Evolutionary conservation across 805 yeast species (phyloP), one percentile per base, ranked within the genome.

Genomic region (Zygoascus ofunaensis): DNA sequence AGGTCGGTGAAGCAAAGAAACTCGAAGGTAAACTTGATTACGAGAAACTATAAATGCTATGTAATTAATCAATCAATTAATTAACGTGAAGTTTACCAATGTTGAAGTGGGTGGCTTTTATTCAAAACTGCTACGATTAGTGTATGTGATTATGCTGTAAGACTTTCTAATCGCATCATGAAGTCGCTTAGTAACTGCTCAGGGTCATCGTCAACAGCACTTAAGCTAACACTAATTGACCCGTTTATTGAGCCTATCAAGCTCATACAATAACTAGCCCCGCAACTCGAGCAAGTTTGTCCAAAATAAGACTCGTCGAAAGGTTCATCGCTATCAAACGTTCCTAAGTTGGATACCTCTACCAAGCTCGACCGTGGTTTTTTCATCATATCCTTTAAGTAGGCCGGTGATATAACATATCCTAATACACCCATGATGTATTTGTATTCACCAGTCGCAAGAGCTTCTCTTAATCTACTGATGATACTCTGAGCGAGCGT

Each of bases 1-100:
- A 92, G 70, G 97, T 92, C 49, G 89, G 90, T 19, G 98, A 92
- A 63, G 82, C 87, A 44, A 92, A 92, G 82, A 92, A 92, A 68
- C 75, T 92, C 64, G 98, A 92, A 70, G 97, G 97, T 52, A 84
- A 85, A 64, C 69, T 90, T 50, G 97, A 90, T 58, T 92, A 92
- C 64, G 94, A 92, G 70, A 92, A 92, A 73, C 70, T 92, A 62
- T 92, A 70, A 41, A 19, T n/a, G 10, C n/a, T n/a, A n/a, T n/a
- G n/a, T n/a, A n/a, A n/a, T n/a, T n/a, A n/a, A n/a, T 28, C 33
- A 12, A 28, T 28, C 12, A 28, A 28, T 28, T 28, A 28, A 14
- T 28, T 28, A 28, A 14, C 14, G 33, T 12, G 12, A 28, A 28
- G 12, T 28, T 12, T 12, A 28, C 12, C 12, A 14, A 12, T 28